A percentile compares a stretch with the other conserved stretches of the same genome.
These are phyloP conservation scores for Pedinophyceae sp. DNA, from an alignment of 139 green algal genomes.

Conservation along the genomic window DNA sequence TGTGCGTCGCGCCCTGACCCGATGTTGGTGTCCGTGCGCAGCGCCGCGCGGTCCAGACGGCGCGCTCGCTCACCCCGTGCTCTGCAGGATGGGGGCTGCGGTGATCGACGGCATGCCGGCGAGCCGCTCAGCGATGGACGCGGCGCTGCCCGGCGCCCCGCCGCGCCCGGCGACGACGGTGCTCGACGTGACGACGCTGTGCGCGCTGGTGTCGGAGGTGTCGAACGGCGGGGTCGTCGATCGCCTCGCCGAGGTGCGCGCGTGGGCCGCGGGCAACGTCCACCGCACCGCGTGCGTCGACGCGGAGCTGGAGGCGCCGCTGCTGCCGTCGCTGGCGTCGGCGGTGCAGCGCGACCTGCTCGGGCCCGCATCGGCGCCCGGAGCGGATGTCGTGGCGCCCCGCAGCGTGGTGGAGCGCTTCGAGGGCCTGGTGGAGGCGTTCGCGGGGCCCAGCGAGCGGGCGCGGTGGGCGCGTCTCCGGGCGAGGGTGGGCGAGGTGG, in stretches of 20 bases:
- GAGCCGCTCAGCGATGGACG: slow-evolving; percentile 4
- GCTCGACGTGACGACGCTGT: slow-evolving; percentile 36
- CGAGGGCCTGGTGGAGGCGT: slow-evolving; percentile 21
- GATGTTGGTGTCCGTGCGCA: no score
- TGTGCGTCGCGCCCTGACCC: no score
- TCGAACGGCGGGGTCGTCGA: slow-evolving; percentile 4
- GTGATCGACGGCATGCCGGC: slow-evolving; percentile 15
- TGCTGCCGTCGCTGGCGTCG: slow-evolving; percentile 13
- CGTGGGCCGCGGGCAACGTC: slow-evolving; percentile 12
- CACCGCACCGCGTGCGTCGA: slow-evolving; percentile 25
- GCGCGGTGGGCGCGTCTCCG: slow-evolving; percentile 9
- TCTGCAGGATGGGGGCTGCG: slow-evolving; percentile 17
- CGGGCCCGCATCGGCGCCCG: background rate
- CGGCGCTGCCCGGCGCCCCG: slow-evolving; percentile 11
- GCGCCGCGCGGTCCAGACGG: no score
- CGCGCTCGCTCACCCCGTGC: slow-evolving; percentile 6
- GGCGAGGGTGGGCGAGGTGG: no score
- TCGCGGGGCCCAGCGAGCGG: slow-evolving; percentile 15
- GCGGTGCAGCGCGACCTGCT: slow-evolving; percentile 6
- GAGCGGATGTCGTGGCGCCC: slow-evolving; percentile 12
- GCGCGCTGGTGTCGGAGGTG: slow-evolving; percentile 32
- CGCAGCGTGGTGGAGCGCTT: slow-evolving; percentile 22
- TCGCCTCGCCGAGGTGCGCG: slow-evolving; percentile 9
- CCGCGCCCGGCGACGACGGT: slow-evolving; percentile 13
- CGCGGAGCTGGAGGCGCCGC: slow-evolving; percentile 12